Conservation (phyloP, 805 yeast species). For the Wickerhamomyces ciferrii region DNA sequence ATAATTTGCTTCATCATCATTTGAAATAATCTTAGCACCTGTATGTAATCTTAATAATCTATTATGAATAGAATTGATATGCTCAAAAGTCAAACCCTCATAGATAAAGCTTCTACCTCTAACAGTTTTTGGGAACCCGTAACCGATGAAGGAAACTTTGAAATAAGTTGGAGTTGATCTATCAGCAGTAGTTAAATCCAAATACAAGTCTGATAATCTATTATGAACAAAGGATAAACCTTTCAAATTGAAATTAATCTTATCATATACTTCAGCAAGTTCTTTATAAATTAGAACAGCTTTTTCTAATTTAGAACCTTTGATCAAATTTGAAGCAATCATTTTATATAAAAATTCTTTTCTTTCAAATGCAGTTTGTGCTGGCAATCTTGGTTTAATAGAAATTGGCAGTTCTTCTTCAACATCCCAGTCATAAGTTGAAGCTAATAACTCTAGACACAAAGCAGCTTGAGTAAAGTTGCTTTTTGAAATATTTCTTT, state of each 20-base stretch:
- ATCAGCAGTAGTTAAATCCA: conserved; percentile 61
- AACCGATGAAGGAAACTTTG: conserved; percentile 75
- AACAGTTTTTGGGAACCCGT: conserved; percentile 75
- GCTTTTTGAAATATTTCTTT: conserved; percentile 50
- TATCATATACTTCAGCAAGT: conserved; percentile 67
- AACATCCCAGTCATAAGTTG: conserved; percentile 71
- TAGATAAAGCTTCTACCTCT: conserved; percentile 75
- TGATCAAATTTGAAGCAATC: conserved; percentile 64
- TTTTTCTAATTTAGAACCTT: conserved; percentile 72
- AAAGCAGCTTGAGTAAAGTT: conserved; percentile 82
- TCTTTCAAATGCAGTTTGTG: conserved; percentile 74
- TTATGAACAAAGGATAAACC: conserved; percentile 71
- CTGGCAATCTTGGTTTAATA: conserved; percentile 67
- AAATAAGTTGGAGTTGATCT: conserved; percentile 74
- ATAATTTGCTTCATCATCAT: conserved; percentile 49
- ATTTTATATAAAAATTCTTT: conserved; percentile 66
- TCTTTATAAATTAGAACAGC: conserved; percentile 78
- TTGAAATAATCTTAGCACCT: conserved; percentile 64
- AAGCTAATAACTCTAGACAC: conserved; percentile 70
- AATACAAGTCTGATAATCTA: conserved; percentile 63
- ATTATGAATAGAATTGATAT: conserved; percentile 76
- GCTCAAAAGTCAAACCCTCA: conserved; percentile 86
- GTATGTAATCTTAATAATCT: conserved; percentile 71
- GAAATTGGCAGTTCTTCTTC: conserved; percentile 50
- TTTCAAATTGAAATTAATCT: conserved; percentile 66